A percentile compares a stretch with the other conserved stretches of the same genome.
phyloP scores from a whole-genome alignment of 495 filamentous ascomycete genomes.

The Durotheca rogersii region DNA sequence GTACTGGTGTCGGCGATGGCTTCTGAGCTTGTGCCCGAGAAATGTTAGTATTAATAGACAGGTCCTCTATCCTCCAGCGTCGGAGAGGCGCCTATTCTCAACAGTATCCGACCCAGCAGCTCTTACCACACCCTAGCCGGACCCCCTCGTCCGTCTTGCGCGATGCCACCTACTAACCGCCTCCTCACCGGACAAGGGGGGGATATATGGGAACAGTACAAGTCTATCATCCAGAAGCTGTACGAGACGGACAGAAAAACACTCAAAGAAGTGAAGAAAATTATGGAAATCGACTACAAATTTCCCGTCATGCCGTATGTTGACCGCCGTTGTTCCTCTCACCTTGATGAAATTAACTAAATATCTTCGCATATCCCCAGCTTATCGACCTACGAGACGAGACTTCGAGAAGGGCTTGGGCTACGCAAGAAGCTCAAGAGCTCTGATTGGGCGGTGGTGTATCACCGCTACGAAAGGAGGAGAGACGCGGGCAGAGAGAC shows the following conservation, averaged over 20 bases:
- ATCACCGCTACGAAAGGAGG: slow-evolving; percentile 14
- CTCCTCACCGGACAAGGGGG: not conserved
- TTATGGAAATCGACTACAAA: slow-evolving; percentile 20
- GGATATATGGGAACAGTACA: slow-evolving; percentile 14
- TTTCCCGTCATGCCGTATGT: slow-evolving; percentile 17
- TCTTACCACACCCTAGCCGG: too few species aligned
- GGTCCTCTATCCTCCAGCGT: too few species aligned
- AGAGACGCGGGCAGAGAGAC: slow-evolving; percentile 16
- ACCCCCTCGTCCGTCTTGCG: not conserved
- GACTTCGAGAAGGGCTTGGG: slow-evolving; percentile 17
- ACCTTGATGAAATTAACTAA: not conserved
- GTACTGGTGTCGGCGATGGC: too few species aligned
- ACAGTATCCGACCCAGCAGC: too few species aligned
- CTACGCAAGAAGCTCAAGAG: slow-evolving; percentile 32
- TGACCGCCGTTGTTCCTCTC: not conserved
- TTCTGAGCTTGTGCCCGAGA: too few species aligned
- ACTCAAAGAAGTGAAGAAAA: slow-evolving; percentile 21
- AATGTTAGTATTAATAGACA: too few species aligned
- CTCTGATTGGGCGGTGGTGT: slow-evolving; percentile 11
- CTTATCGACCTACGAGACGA: slow-evolving; percentile 26
- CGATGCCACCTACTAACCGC: slow-evolving; percentile 4
- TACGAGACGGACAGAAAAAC: slow-evolving; percentile 21
- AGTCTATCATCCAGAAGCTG: slow-evolving; percentile 8
- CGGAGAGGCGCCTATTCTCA: too few species aligned
- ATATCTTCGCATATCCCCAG: slow-evolving; percentile 3